These are phyloP conservation scores for Entelexis paramagnoliae DNA, from an alignment of 1,139 yeast genomes.

Conservation along the genomic window DNA sequence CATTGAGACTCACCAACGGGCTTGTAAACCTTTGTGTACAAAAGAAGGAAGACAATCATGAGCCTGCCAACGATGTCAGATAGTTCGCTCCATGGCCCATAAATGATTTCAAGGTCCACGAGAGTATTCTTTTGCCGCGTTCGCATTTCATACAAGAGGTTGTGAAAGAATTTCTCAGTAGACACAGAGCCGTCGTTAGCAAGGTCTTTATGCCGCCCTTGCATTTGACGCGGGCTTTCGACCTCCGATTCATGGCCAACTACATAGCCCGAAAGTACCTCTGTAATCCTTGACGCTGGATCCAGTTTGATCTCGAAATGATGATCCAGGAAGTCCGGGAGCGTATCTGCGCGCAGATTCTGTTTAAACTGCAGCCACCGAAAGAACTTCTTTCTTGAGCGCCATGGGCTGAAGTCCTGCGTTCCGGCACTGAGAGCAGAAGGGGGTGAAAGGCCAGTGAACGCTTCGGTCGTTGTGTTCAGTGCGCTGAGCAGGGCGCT, in stretches of 20 bases:
- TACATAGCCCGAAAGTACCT: neutral
- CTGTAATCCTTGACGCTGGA: neutral
- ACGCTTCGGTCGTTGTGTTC: neutral
- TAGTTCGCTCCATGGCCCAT: conserved; percentile 15
- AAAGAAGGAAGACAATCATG: conserved; percentile 6
- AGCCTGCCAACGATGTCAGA: neutral
- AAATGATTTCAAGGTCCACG: conserved; percentile 11
- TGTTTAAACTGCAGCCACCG: neutral
- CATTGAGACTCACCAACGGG: conserved; percentile 6
- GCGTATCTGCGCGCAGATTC: neutral
- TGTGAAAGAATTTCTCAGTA: conserved; percentile 4
- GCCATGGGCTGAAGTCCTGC: neutral
- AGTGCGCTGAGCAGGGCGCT: neutral
- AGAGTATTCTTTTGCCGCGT: neutral
- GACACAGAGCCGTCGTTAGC: neutral
- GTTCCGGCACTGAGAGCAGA: neutral
- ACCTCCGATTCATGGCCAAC: neutral
- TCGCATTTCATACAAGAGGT: neutral
- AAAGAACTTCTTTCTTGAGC: neutral
- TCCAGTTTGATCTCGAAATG: neutral
- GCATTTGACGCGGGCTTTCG: neutral
- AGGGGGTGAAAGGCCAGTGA: neutral
- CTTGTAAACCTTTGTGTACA: conserved; percentile 8
- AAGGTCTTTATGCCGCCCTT: neutral
- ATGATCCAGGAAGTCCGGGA: neutral